Evolutionary conservation across 768 basidiomycete species (phyloP), one percentile per base, ranked within the genome.

Genomic region (Suillus decipiens): DNA sequence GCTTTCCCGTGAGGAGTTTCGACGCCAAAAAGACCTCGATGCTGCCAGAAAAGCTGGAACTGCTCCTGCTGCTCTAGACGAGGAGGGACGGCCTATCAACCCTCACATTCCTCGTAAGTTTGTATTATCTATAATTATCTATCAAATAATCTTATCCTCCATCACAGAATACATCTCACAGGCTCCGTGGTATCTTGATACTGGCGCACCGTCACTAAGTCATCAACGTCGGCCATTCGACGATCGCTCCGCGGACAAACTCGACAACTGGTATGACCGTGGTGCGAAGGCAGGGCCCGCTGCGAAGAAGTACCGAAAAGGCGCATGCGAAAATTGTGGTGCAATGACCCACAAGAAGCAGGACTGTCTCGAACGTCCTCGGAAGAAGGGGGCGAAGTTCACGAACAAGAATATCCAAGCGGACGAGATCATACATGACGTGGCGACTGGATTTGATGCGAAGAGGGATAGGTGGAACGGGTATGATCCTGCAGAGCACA

Each of bases 401-500:
- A 93, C 95, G 55, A 90, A 89, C 77, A 90, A 86, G 75, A 81
- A 96, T 71, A 98, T 99, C 61, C 89, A 89, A 61, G 85, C 93
- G 4, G 97, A 99, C 75, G 97, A 99, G 72, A 76, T 96, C 22
- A 81, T 96, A 61, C 94, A 96, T 74, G 85, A 93, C 0, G 82
- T 96, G 28, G 78, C 86, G 14, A 67, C 79, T 31, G 91, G 89
- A 2, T 99, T 95, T 69, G 97, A 91, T 66, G 93, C 93, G 33
- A 99, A 99, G 78, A 86, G 97, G 41, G 97, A 99, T 75, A 81
- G 97, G 60, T 99, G 97, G 95, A 99, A 98, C 74, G 97, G 97
- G 5, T 99, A 99, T 74, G 95, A 99, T 72, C 83, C 95, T 9
- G 79, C 90, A 6, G 90, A 92, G 68, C 93, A 99, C 77, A 88